phyloP scores from a whole-genome alignment of 2,329 filamentous ascomycete genomes.

The Diaporthe citri region DNA sequence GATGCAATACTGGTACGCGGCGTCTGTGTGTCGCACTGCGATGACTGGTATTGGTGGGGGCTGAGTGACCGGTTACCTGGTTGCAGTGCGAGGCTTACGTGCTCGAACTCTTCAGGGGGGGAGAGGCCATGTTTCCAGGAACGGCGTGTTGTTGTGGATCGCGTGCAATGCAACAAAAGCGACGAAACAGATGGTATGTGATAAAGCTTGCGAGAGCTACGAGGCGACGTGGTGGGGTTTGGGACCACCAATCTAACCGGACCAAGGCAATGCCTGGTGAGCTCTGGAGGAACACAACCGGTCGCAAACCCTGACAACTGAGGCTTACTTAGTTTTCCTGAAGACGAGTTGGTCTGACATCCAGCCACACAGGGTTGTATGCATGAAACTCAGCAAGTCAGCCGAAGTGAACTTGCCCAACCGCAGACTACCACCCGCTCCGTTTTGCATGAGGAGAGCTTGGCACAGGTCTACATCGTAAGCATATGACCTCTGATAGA shows the following conservation, averaged over 20 bases:
- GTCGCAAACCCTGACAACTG: background rate
- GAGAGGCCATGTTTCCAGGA: too few relatives aligned
- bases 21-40: background rate
- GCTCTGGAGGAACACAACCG: background rate
- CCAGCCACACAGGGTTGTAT: background rate
- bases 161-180: too few relatives aligned
- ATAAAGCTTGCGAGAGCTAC: background rate
- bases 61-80: background rate
- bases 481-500: conserved; percentile 1
- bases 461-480: background rate
- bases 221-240: background rate
- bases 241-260: background rate
- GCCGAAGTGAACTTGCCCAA: background rate
- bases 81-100: background rate
- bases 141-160: too few relatives aligned
- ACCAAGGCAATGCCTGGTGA: background rate
- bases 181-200: too few relatives aligned
- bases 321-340: background rate
- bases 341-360: background rate
- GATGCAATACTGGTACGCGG: background rate
- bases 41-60: background rate
- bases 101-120: too few relatives aligned
- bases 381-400: background rate
- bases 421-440: too few relatives aligned
- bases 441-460: too few relatives aligned